A percentile compares a stretch with the other conserved stretches of the same genome.
These are phyloP conservation scores for Choiromyces venosus DNA, from an alignment of 495 filamentous ascomycete species.

Conservation along the genomic window DNA sequence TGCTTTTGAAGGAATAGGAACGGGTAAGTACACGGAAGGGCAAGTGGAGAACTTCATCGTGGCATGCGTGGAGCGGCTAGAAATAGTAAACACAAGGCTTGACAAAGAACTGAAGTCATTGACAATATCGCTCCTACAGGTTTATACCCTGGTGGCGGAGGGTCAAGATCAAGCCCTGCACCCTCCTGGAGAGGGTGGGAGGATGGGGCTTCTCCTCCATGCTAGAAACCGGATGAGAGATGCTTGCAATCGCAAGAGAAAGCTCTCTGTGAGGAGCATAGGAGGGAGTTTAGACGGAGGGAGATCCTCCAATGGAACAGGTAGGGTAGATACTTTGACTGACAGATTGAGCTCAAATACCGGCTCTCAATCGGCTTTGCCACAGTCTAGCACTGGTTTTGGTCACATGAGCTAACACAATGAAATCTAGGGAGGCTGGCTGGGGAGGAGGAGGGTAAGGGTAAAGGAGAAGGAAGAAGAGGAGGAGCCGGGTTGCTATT, in stretches of 20 bases:
- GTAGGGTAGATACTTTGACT: not conserved
- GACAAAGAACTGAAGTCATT: not conserved
- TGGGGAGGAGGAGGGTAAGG: too few species aligned
- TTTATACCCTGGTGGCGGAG: not conserved
- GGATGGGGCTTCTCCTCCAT: not conserved
- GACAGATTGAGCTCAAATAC: too few species aligned
- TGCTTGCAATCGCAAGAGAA: not conserved
- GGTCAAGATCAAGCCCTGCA: not conserved
- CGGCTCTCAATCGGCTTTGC: too few species aligned
- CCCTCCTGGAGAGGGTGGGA: not conserved
- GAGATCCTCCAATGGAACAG: not conserved
- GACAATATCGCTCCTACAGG: not conserved
- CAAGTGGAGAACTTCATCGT: not conserved
- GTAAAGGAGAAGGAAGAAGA: too few species aligned
- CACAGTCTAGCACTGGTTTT: too few species aligned
- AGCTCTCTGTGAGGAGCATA: not conserved
- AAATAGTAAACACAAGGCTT: not conserved
- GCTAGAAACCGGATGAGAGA: not conserved
- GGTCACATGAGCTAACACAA: too few species aligned
- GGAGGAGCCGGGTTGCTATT: too few species aligned
- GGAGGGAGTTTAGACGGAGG: not conserved
- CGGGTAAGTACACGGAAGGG: not conserved
- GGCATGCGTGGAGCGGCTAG: not conserved
- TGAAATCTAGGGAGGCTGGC: too few species aligned
- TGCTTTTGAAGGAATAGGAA: not conserved